These are phyloP conservation scores for Clonostachys sp. DNA, from an alignment of 2,329 filamentous ascomycete genomes.

Conservation along the genomic window DNA sequence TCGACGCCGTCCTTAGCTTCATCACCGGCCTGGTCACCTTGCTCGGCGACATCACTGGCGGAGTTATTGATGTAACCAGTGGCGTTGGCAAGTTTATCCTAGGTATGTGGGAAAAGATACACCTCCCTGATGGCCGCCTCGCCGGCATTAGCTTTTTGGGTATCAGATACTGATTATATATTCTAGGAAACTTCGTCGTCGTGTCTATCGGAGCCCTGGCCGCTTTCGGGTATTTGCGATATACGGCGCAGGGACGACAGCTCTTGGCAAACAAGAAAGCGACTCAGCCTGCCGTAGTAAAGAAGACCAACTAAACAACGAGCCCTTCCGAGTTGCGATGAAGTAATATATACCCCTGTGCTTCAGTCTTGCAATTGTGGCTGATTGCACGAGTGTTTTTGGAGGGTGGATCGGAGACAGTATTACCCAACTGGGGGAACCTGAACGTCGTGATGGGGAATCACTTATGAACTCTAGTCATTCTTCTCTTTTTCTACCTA, in stretches of 20 bases:
- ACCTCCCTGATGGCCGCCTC: background rate
- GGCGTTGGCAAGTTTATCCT: slow-evolving; percentile 32
- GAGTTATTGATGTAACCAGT: slow-evolving; percentile 27
- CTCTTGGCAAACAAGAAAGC: slow-evolving; percentile 13
- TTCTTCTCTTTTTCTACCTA: background rate
- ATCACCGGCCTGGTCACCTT: slow-evolving; percentile 28
- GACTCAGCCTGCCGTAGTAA: slow-evolving; percentile 2
- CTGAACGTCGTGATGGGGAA: too few species aligned
- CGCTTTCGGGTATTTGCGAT: slow-evolving; percentile 24
- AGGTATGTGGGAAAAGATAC: slow-evolving; percentile 17
- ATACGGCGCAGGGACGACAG: slow-evolving; percentile 19
- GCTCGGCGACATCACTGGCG: slow-evolving; percentile 23
- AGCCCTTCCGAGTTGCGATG: too few species aligned
- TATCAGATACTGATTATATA: background rate
- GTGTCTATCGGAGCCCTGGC: slow-evolving; percentile 22
- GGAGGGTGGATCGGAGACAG: too few species aligned
- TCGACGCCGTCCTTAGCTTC: slow-evolving; percentile 26
- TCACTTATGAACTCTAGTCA: too few species aligned
- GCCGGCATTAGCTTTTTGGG: background rate
- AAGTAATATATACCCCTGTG: too few species aligned
- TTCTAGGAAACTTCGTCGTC: slow-evolving; percentile 27
- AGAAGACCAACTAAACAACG: slow-evolving; percentile 21
- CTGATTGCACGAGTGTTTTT: too few species aligned
- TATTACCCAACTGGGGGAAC: too few species aligned
- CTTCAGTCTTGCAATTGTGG: too few species aligned